These are phyloP conservation scores for Raddia distichophylla DNA, from an alignment of 176 grass and related monocot genomes.

Conservation along the genomic window DNA sequence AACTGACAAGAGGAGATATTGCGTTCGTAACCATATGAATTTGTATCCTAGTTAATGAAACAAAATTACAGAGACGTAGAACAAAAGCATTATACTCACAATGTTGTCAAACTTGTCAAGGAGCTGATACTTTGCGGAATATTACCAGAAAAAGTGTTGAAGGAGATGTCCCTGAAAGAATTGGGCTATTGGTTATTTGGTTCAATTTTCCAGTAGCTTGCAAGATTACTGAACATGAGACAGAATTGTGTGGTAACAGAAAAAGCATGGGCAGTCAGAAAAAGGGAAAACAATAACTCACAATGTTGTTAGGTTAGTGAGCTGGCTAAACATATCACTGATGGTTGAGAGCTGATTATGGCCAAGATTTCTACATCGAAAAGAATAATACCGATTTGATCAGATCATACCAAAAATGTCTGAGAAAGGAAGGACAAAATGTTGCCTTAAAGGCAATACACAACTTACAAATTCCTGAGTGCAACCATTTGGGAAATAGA, in stretches of 20 bases:
- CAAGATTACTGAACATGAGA: neutral
- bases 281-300: slow-evolving; percentile 52
- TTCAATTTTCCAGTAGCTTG: slow-evolving; percentile 26
- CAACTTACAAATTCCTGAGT: slow-evolving; percentile 72
- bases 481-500: slow-evolving; percentile 67
- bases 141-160: slow-evolving; percentile 68
- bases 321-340: slow-evolving; percentile 62
- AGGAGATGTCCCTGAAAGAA: slow-evolving; percentile 76
- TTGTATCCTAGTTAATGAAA: slow-evolving; percentile 2
- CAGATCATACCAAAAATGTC: slow-evolving; percentile 26
- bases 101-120: slow-evolving; percentile 65
- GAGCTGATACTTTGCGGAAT: slow-evolving; percentile 79
- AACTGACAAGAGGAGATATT: slow-evolving; percentile 49
- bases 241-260: neutral
- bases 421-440: neutral
- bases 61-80: neutral
- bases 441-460: neutral
- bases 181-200: slow-evolving; percentile 28
- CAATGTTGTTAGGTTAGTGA: slow-evolving; percentile 72
- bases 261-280: slow-evolving; percentile 17
- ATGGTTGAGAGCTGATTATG: slow-evolving; percentile 77
- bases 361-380: slow-evolving; percentile 69
- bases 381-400: slow-evolving; percentile 15
- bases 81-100: slow-evolving; percentile 59
- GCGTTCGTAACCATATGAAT: slow-evolving; percentile 16